Evolutionary conservation across 2,329 filamentous ascomycete species (phyloP).

Genomic region (Hypoxylon sp.): DNA sequence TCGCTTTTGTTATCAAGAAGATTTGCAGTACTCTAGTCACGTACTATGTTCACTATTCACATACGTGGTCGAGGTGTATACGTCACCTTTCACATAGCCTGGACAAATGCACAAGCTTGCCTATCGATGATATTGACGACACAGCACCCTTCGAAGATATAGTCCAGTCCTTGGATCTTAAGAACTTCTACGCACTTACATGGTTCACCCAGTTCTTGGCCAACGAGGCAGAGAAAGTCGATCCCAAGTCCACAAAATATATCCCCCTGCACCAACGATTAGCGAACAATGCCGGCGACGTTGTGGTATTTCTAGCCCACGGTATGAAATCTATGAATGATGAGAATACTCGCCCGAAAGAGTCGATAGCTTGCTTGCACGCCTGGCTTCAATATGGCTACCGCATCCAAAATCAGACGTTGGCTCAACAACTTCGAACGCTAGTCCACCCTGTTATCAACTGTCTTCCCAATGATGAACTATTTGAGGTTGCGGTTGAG

Average conservation of each 20-base stretch:
- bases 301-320: conserved; percentile 61
- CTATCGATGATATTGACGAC: conserved; percentile 63
- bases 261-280: conserved; percentile 64
- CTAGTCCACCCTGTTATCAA: conserved; percentile 71
- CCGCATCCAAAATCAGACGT: conserved; percentile 67
- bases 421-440: conserved; percentile 70
- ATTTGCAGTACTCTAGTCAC: conserved; percentile 82
- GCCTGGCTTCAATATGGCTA: conserved; percentile 83
- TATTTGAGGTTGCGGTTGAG: conserved; percentile 73
- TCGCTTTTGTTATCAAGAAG: conserved; percentile 76
- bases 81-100: conserved; percentile 74
- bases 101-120: conserved; percentile 59
- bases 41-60: conserved; percentile 79
- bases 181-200: conserved; percentile 68
- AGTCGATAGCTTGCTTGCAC: conserved; percentile 73
- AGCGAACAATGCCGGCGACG: conserved; percentile 64
- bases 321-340: conserved; percentile 49
- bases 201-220: conserved; percentile 75
- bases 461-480: conserved; percentile 69
- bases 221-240: conserved; percentile 76
- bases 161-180: conserved; percentile 60
- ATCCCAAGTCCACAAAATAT: conserved; percentile 69
- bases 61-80: conserved; percentile 75
- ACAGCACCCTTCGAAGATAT: conserved; percentile 60
- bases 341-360: conserved; percentile 58